Conservation (phyloP, 805 yeast species). For the Candida mattraensis region DNA sequence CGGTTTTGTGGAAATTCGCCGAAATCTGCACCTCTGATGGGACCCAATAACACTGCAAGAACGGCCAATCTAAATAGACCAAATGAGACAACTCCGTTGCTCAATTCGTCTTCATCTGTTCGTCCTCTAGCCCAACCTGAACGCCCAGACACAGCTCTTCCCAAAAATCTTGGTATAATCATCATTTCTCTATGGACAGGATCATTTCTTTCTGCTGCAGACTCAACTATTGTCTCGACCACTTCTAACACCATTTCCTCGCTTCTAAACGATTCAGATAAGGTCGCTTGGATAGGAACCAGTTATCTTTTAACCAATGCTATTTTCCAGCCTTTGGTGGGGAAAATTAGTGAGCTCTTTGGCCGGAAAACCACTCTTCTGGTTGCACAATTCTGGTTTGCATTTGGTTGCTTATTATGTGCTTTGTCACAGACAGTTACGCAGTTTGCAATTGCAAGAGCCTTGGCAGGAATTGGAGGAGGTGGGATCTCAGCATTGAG, state of each 20-base stretch:
- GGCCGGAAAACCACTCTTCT: constrained; percentile 51
- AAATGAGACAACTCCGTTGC: too few relatives aligned
- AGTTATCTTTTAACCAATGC: constrained; percentile 67
- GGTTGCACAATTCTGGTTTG: constrained; percentile 44
- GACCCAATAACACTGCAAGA: too few relatives aligned
- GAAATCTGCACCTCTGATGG: too few relatives aligned
- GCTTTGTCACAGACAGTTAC: constrained; percentile 41
- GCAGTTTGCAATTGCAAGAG: constrained; percentile 49
- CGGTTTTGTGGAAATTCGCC: too few relatives aligned
- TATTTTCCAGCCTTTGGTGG: constrained; percentile 74
- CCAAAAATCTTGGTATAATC: constrained; percentile 11
- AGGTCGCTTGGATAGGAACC: constrained; percentile 70
- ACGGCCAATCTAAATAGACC: too few relatives aligned
- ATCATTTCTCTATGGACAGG: constrained; percentile 43
- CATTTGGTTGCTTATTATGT: constrained; percentile 45
- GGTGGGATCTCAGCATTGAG: constrained; percentile 55
- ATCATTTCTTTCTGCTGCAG: constrained; percentile 54
- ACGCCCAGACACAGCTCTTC: constrained; percentile 6
- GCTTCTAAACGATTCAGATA: constrained; percentile 50
- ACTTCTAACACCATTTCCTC: constrained; percentile 59
- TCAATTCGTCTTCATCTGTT: too few relatives aligned
- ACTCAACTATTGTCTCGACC: constrained; percentile 60
- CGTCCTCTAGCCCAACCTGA: too few relatives aligned
- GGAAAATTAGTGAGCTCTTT: constrained; percentile 65
- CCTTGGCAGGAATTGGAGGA: constrained; percentile 58